Evolutionary conservation across 2,329 filamentous ascomycete genomes (phyloP), one percentile per base, ranked within the genome.

Genomic region (Cytospora piceicola): DNA sequence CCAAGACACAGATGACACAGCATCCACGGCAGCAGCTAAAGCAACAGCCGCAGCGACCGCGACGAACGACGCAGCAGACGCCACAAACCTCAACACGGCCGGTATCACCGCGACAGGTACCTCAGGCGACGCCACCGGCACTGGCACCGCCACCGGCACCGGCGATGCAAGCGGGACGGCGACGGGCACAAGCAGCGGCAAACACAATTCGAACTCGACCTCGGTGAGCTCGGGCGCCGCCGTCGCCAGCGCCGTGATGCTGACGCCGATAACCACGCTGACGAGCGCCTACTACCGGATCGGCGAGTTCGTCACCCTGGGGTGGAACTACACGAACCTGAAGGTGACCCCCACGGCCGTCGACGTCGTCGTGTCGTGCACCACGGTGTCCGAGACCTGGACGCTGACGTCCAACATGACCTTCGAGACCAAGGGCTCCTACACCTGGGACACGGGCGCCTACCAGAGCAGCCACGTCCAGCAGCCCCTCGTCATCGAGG

Each of bases 241-340:
- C 46, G 78, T 80, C 2, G 87, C 84, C 58, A 77, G 80, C 61
- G 79, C 88, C 46, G 77, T 79, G 56, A 83, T 89, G 79, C 70
- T 84, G 54, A 82, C 79, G 2, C 87, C 87, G 0, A 77, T 79
- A 49, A 75, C 79, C 8, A 79, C 78, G 3, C 73, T 76, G 14
- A 78, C 79, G 30, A 78, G 80, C 12, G 78, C 82, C 66, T 79
- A 87, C 51, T 88, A 85, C 80, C 86, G 86, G 72, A 86, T 89
- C 67, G 83, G 85, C 67, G 82, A 88, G 72, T 79, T 79, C 54
- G 78, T 88, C 53, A 89, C 85, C 17, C 87, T 85, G 75, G 81
- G 77, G 56, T 90, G 87, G 86, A 89, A 89, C 77, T 90, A 89
- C 78, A 90, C 88, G 4, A 83, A 82, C 54, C 75, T 90, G 34